Base-by-base conservation (phyloP, 2,329 filamentous ascomycete species). In the Ceratocystiopsis brevicomis region DNA sequence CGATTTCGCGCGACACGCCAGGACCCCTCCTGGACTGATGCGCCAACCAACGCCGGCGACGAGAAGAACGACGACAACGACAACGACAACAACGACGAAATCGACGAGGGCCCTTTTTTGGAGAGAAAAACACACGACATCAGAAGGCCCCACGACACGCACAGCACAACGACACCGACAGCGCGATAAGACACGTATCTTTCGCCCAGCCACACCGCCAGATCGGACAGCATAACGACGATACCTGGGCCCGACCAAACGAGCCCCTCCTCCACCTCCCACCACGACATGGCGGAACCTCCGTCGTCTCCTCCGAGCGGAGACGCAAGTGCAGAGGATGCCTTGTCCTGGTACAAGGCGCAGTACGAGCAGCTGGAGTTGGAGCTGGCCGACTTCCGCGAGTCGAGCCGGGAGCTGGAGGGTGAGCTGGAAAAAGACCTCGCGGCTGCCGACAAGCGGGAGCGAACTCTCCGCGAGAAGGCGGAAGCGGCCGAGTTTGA, bases 351-450 rank as follows among this genome's bases (percentile, higher is more conserved):
- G 73, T 98, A 96, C 73, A 98, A 98, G 67, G 64, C 76, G 43
- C 88, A 96, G 60, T 96, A 96, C 64, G 86, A 92, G 62, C 77
- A 85, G 57, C 72, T 98, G 35, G 90, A 95, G 62, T 69, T 77
- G 43, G 90, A 98, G 61, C 74, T 98, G 48, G 75, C 82, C 49
- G 90, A 98, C 55, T 98, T 98, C 59, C 84, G 94, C 56, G 72
- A 84, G 45, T 94, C 86, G 44, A 95, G 87, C 61, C 82, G 85
- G 59, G 90, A 96, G 60, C 71, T 98, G 30, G 90, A 98, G 61
- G 76, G 81, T 40, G 90, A 96, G 61, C 68, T 98, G 43, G 90
- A 98, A 62, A 92, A 87, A 66, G 90, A 98, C 59, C 79, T 98
- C 45, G 88, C 96, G 54, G 81, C 84, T 38, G 87, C 87, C 38